Evolutionary conservation across 352 stramenopile species (phyloP), one percentile per base, ranked within the genome.

Genomic region (Pythium periplocum): DNA sequence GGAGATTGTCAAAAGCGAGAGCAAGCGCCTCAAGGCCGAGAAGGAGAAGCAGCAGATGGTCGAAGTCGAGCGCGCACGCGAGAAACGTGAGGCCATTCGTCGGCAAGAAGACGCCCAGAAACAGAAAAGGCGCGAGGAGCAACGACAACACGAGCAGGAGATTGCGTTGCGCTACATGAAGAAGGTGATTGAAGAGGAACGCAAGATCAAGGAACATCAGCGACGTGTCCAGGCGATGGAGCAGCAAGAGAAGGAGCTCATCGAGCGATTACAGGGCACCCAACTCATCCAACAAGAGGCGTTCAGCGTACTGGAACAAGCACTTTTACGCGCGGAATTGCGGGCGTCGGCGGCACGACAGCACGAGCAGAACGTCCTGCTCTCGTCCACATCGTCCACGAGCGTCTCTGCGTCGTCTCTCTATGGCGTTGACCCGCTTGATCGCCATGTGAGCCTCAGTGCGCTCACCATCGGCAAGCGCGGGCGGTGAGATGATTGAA

Each of bases 271-370:
- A 0, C 76, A 89, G 50, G 80, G 75, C 41, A 89, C 81, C 11
- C 78, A 91, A 48, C 54, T 88, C 2, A 75, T 89, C 12, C 81
- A 91, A 56, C 70, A 75, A 52, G 69, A 91, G 57, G 81, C 81
- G 3, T 91, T 86, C 41, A 75, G 74, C 2, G 76, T 86, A 9
- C 64, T 91, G 2, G 81, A 91, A 48, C 76, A 83, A 30, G 81
- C 81, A 31, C 51, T 91, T 32, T 57, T 90, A 4, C 68, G 72
- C 9, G 69, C 66, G 1, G 63, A 72, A 9, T 32, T 54, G 53
- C 57, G 43, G n/a, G 7, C 38, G 12, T 8, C 38, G 7, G 12
- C 38, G 17, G 17, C 17, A 0, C 17, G 0, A 26, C 17, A 26
- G 17, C 17, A 26, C 17, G 17, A 26, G 17, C 17, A 26, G 17